Percentiles rank a stretch among this genome's conserved stretches.
Conservation (phyloP, 2,329 filamentous ascomycete genomes). For the Fusarium anthophilum region DNA sequence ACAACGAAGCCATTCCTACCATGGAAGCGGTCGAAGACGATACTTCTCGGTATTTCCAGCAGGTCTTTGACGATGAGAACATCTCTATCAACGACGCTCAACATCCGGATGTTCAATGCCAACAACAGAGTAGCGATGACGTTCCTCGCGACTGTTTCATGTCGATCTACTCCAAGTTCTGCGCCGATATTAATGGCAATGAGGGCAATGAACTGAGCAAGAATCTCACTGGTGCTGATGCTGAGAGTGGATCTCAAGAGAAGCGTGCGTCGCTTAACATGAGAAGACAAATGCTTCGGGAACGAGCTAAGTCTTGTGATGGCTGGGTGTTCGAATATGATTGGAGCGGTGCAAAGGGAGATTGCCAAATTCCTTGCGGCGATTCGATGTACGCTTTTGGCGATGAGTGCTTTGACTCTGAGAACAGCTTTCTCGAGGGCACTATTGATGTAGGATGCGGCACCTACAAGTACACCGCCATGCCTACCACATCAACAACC, state of each 20-base stretch:
- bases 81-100: constrained; percentile 1
- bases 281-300: not conserved
- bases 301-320: not conserved
- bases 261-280: not conserved
- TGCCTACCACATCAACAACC: not conserved
- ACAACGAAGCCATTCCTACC: not conserved
- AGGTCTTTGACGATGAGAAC: not conserved
- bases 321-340: not conserved
- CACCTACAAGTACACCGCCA: not conserved
- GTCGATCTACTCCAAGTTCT: not conserved
- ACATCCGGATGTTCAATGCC: not conserved
- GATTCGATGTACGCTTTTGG: constrained; percentile 1
- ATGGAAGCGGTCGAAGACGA: not conserved
- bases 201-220: not conserved
- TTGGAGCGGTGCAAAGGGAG: not conserved
- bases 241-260: not conserved
- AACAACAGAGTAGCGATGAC: not conserved
- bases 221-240: not conserved
- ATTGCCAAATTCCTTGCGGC: not conserved
- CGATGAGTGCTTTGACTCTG: not conserved
- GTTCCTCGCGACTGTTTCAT: constrained; percentile 1
- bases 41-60: not conserved
- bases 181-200: not conserved
- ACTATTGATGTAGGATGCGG: constrained; percentile 2
- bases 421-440: not conserved